Evolutionary conservation across 1,139 yeast genomes (phyloP).

Genomic region (Yamadazyma membranifaciens): DNA sequence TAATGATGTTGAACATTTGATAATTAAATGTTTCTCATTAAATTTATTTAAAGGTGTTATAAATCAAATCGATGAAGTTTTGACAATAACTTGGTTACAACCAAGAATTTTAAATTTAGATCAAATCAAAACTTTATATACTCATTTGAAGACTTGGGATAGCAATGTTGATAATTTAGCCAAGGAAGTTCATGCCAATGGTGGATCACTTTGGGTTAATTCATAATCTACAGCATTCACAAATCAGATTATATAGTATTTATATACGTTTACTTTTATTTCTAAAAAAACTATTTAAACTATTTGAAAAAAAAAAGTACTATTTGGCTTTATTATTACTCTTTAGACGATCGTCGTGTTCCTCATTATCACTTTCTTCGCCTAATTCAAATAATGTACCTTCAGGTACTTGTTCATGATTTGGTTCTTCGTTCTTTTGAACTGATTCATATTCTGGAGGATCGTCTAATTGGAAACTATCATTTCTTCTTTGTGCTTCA

Average conservation of each 20-base stretch:
- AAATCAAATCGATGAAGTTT: slow-evolving; percentile 78
- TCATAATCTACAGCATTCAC: background rate
- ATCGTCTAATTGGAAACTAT: slow-evolving; percentile 36
- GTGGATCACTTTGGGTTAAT: slow-evolving; percentile 40
- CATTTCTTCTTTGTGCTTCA: slow-evolving; percentile 24
- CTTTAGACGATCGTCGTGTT: slow-evolving; percentile 29
- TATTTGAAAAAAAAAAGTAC: background rate
- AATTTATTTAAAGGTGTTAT: slow-evolving; percentile 82
- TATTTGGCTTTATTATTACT: background rate
- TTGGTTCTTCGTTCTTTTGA: slow-evolving; percentile 6
- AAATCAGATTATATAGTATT: too few relatives aligned
- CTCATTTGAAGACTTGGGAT: slow-evolving; percentile 77
- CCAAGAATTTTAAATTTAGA: slow-evolving; percentile 84
- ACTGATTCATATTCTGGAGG: slow-evolving; percentile 28
- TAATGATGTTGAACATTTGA: slow-evolving; percentile 83
- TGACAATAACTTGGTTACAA: slow-evolving; percentile 90
- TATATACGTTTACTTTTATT: background rate
- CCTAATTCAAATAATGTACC: slow-evolving; percentile 40
- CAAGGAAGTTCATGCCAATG: slow-evolving; percentile 33
- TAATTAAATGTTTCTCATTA: slow-evolving; percentile 86
- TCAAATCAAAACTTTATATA: slow-evolving; percentile 76
- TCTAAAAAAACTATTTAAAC: background rate
- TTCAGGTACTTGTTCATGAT: slow-evolving; percentile 7
- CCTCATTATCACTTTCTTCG: slow-evolving; percentile 31
- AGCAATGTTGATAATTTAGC: slow-evolving; percentile 67